A percentile compares a stretch with the other conserved stretches of the same genome.
phyloP scores from a whole-genome alignment of 2,329 filamentous ascomycete species.

The Setomelanomma holmii region DNA sequence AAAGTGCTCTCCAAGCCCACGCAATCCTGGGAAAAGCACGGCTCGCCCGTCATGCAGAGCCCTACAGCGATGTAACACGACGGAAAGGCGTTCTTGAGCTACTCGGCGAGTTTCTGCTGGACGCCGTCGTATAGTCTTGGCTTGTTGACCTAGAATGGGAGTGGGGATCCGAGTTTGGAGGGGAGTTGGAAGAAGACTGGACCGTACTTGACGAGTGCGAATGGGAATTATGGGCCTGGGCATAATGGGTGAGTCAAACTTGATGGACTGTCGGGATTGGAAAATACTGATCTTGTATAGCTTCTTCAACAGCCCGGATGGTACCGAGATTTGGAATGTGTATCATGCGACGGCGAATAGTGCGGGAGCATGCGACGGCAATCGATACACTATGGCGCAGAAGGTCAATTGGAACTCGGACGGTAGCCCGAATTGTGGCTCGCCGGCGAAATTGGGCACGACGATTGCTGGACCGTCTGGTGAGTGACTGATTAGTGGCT shows the following conservation, averaged over 20 bases:
- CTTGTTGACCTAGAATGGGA: conserved; percentile 61
- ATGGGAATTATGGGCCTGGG: conserved; percentile 65
- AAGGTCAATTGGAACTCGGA: conserved; percentile 59
- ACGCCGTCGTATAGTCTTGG: conserved; percentile 62
- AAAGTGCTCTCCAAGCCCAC: conserved; percentile 61
- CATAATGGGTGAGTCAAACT: conserved; percentile 55
- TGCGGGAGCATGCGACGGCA: conserved; percentile 60
- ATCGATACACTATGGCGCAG: conserved; percentile 62
- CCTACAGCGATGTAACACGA: conserved; percentile 61
- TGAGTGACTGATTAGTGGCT: no score
- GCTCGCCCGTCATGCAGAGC: conserved; percentile 63
- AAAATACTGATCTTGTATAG: conserved; percentile 33
- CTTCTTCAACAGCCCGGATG: conserved; percentile 65
- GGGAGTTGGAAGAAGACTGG: conserved; percentile 62
- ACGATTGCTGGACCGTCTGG: conserved; percentile 45
- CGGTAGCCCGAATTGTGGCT: conserved; percentile 62
- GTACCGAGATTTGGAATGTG: conserved; percentile 61
- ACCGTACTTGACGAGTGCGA: conserved; percentile 60
- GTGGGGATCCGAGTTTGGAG: conserved; percentile 53
- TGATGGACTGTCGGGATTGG: background rate
- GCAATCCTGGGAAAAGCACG: conserved; percentile 59
- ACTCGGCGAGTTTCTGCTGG: conserved; percentile 65
- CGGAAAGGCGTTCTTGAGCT: conserved; percentile 61
- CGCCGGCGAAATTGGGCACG: conserved; percentile 36
- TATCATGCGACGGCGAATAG: conserved; percentile 62